Conservation (phyloP, 192 early-diverging fungal genomes). For the Linderina pennispora region DNA sequence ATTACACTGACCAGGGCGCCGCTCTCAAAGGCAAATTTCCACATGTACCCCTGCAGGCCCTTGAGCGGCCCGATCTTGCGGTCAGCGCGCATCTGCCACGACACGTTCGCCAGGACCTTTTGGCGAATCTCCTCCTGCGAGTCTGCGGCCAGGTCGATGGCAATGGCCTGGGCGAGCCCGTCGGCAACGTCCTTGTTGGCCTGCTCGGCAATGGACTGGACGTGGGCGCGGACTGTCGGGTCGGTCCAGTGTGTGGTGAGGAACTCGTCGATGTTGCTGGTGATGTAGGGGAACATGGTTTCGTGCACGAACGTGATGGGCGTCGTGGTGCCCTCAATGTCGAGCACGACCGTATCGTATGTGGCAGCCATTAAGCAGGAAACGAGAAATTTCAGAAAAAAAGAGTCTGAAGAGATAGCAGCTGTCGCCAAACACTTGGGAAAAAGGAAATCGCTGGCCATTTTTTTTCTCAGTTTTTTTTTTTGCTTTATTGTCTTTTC, state of each 20-base stretch:
- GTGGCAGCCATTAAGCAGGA: background rate
- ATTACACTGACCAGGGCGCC: slow-evolving; percentile 73
- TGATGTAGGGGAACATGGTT: slow-evolving; percentile 85
- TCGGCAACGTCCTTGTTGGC: slow-evolving; percentile 30
- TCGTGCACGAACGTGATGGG: slow-evolving; percentile 97
- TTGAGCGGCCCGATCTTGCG: slow-evolving; percentile 89
- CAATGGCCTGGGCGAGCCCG: slow-evolving; percentile 2
- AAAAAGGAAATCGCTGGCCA: too few relatives aligned
- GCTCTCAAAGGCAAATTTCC: slow-evolving; percentile 75
- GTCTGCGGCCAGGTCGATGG: slow-evolving; percentile 14
- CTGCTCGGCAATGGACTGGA: slow-evolving; percentile 51
- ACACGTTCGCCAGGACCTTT: slow-evolving; percentile 52
- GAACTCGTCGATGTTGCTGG: slow-evolving; percentile 55
- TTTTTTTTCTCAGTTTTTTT: background rate
- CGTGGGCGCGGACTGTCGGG: slow-evolving; percentile 27
- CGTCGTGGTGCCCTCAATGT: slow-evolving; percentile 95
- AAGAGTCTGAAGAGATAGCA: too few relatives aligned
- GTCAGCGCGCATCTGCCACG: slow-evolving; percentile 80
- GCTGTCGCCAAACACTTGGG: too few relatives aligned
- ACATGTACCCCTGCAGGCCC: slow-evolving; percentile 94
- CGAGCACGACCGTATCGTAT: slow-evolving; percentile 55
- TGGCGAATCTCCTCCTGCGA: slow-evolving; percentile 8
- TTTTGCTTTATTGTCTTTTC: background rate
- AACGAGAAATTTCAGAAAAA: background rate
- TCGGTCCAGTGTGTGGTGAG: slow-evolving; percentile 54